Percentiles rank a stretch among this genome's conserved stretches.
phyloP scores from a whole-genome alignment of 202 grass and related monocot genomes.

The Panicum hallii region DNA sequence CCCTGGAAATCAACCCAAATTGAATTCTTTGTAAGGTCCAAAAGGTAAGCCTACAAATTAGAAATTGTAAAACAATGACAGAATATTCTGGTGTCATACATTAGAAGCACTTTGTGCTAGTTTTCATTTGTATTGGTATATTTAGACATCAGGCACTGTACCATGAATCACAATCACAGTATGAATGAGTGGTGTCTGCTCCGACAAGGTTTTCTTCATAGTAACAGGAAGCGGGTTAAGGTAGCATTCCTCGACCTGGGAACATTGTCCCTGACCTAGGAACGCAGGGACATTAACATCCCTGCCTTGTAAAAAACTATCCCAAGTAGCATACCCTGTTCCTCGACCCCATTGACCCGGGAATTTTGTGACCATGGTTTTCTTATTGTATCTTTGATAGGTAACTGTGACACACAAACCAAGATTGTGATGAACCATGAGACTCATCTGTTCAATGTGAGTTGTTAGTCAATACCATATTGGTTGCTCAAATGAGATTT shows the following conservation, averaged over 20 bases:
- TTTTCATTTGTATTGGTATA: constrained; percentile 28
- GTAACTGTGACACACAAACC: constrained; percentile 16
- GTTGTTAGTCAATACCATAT: background rate
- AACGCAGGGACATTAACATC: background rate
- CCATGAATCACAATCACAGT: constrained; percentile 26
- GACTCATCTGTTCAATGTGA: background rate
- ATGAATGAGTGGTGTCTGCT: background rate
- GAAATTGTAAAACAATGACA: constrained; percentile 10
- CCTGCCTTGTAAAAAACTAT: background rate
- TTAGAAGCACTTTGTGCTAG: constrained; percentile 19
- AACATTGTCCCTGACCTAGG: background rate
- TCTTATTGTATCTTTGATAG: background rate
- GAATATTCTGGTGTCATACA: constrained; percentile 16
- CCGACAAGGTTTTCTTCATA: background rate
- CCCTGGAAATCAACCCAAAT: constrained; percentile 59
- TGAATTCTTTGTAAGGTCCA: constrained; percentile 10
- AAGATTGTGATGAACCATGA: constrained; percentile 6
- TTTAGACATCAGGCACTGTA: constrained; percentile 19
- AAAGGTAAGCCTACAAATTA: constrained; percentile 37
- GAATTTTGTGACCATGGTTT: background rate
- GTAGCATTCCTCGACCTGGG: background rate
- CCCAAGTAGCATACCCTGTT: background rate
- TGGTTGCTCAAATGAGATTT: constrained; percentile 4
- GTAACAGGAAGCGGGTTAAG: background rate
- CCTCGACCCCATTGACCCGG: background rate